phyloP scores from a whole-genome alignment of 441 rosid genomes.

The Macaranga tanarius region DNA sequence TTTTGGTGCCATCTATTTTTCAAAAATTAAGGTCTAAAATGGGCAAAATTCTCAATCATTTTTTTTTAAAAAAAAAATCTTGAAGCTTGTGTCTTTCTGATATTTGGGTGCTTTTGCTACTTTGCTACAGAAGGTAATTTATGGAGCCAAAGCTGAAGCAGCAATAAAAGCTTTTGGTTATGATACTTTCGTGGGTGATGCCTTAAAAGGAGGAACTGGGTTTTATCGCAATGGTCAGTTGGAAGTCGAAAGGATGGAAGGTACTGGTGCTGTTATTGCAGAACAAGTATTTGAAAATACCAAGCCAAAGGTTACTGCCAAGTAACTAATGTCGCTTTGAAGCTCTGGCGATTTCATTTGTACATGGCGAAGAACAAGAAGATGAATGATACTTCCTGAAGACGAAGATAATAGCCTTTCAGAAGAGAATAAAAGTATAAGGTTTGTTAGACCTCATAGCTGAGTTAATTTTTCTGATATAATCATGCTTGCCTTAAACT shows the following conservation, averaged over 20 bases:
- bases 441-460: too few species aligned
- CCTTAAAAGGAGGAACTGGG: slow-evolving; percentile 64
- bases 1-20: slow-evolving; percentile 90
- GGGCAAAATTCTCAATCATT: background rate
- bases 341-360: too few species aligned
- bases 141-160: slow-evolving; percentile 86
- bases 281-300: slow-evolving; percentile 83
- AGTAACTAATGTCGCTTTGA: too few species aligned
- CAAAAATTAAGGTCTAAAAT: slow-evolving; percentile 64
- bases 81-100: background rate
- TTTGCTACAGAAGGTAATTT: slow-evolving; percentile 58
- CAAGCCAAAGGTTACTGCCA: slow-evolving; percentile 17
- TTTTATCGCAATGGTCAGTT: slow-evolving; percentile 72
- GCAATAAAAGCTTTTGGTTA: slow-evolving; percentile 69
- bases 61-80: background rate
- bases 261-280: slow-evolving; percentile 64
- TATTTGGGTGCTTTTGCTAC: background rate
- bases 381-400: too few species aligned
- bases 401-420: too few species aligned
- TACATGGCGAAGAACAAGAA: too few species aligned
- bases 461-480: too few species aligned
- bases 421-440: too few species aligned
- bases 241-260: slow-evolving; percentile 75
- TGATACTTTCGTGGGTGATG: slow-evolving; percentile 72
- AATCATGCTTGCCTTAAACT: too few species aligned